A percentile compares a stretch with the other conserved stretches of the same genome.
These are phyloP conservation scores for Lithospermum erythrorhizon DNA, from an alignment of 257 asterid species.

Conservation along the genomic window DNA sequence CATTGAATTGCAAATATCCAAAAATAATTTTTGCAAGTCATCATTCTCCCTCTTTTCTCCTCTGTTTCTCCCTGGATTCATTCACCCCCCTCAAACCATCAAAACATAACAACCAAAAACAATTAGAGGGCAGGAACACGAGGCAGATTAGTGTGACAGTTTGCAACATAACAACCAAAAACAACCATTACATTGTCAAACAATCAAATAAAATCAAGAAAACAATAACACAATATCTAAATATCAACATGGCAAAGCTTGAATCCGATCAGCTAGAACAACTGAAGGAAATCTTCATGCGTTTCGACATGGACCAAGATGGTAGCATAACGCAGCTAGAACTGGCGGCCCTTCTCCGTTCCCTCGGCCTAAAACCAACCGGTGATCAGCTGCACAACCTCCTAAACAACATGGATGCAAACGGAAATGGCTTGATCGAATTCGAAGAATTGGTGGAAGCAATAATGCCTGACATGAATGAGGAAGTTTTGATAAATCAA, in stretches of 20 bases:
- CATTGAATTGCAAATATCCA: too few species aligned
- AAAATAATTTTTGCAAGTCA: too few species aligned
- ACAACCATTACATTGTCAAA: too few species aligned
- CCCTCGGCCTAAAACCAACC: slow-evolving; percentile 34
- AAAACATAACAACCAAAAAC: too few species aligned
- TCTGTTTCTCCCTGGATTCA: too few species aligned
- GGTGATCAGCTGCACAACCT: slow-evolving; percentile 36
- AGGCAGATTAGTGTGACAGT: too few species aligned
- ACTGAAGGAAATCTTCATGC: slow-evolving; percentile 32
- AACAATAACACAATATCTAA: too few species aligned
- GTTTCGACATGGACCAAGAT: slow-evolving; percentile 39
- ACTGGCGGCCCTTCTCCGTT: slow-evolving; percentile 41
- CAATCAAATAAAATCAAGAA: too few species aligned
- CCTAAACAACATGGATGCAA: slow-evolving; percentile 33
- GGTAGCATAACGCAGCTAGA: slow-evolving; percentile 46
- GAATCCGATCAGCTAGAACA: slow-evolving; percentile 33
- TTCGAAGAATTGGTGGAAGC: slow-evolving; percentile 41
- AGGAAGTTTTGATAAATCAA: slow-evolving; percentile 34
- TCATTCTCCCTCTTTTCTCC: too few species aligned
- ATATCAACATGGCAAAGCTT: slow-evolving; percentile 20
- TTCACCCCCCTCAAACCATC: too few species aligned
- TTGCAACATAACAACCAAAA: too few species aligned
- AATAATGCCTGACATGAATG: slow-evolving; percentile 38
- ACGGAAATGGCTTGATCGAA: slow-evolving; percentile 43
- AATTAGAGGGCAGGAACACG: too few species aligned